These are phyloP conservation scores for Vigna angularis DNA, from an alignment of 306 rosid species.

Conservation along the genomic window DNA sequence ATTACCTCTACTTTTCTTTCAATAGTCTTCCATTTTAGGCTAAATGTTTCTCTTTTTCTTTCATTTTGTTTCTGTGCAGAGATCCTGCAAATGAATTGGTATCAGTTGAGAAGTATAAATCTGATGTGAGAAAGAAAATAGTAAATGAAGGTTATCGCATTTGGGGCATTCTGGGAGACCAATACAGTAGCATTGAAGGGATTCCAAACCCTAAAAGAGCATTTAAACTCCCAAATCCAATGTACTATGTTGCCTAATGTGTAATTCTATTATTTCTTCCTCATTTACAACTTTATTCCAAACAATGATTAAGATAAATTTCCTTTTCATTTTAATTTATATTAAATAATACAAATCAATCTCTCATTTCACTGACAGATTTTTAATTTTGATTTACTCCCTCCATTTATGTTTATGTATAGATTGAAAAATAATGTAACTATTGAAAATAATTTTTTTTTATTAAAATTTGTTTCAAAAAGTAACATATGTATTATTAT, in stretches of 20 bases:
- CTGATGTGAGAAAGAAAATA: constrained; percentile 37
- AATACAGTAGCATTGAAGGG: constrained; percentile 45
- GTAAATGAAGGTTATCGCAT: constrained; percentile 37
- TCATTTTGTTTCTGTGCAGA: constrained; percentile 17
- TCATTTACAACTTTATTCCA: not conserved
- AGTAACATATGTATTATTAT: too few relatives aligned
- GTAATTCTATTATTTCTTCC: not conserved
- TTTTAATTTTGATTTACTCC: too few relatives aligned
- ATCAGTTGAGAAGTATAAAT: constrained; percentile 44
- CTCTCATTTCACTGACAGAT: too few relatives aligned
- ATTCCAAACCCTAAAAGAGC: constrained; percentile 35
- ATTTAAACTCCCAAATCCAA: constrained; percentile 53
- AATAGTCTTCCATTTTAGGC: not conserved
- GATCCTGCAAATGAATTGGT: constrained; percentile 40
- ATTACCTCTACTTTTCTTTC: not conserved
- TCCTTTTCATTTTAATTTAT: too few relatives aligned
- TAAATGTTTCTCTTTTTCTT: not conserved
- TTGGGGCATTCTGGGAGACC: constrained; percentile 50
- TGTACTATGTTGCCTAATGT: constrained; percentile 47
- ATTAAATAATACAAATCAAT: too few relatives aligned
- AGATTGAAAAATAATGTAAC: too few relatives aligned
- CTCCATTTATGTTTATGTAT: too few relatives aligned
- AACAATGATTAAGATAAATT: not conserved
- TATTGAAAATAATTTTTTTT: too few relatives aligned
- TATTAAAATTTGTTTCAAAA: too few relatives aligned